Base-by-base conservation (phyloP, 345 rosid species). In the Acer negundo region DNA sequence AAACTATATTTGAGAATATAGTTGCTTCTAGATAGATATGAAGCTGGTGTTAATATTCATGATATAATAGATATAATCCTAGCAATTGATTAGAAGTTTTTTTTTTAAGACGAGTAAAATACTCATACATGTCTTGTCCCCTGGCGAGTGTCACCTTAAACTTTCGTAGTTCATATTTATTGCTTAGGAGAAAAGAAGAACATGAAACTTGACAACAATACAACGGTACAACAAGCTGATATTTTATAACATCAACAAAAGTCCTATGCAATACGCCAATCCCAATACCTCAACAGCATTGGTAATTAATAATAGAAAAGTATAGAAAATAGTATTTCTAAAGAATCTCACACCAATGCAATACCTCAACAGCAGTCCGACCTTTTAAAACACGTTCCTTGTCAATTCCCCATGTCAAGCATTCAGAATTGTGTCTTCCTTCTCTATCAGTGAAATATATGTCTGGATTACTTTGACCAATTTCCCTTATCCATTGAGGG, bases 401-500 rank as follows among this genome's bases (percentile, higher is more conserved):
- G 80, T 96, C 99, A 78, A 94, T 86, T 72, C 99, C 99, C 99
- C 98, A 96, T 42, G 97, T 85, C 78, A 96, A 94, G 78, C 98
- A 94, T 79, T 96, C 98, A n/a, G 88, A 67, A 80, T 96, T 94
- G 80, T 76, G 88, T 78, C 78, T 86, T 75, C 95, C 98, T 67
- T 86, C 92, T 85, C 91, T 88, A 77, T 96, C 97, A 0, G 97
- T 89, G 82, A 96, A 96, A 84, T 86, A 94, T 58, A 96, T 92
- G 74, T 94, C 89, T 62, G 98, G 92, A 84, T 96, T 92, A 81
- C 76, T 94, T 80, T 86, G 82, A 75, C 97, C 94, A 42, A 86
- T 84, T 79, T 94, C 89, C 62, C 80, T 87, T 68, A 96, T 89
- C 98, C 99, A 94, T 68, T 81, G 78, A n/a, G 99, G 99, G 73